Evolutionary conservation across 2,329 filamentous ascomycete species (phyloP).

Genomic region (Drechslerella stenobrocha): DNA sequence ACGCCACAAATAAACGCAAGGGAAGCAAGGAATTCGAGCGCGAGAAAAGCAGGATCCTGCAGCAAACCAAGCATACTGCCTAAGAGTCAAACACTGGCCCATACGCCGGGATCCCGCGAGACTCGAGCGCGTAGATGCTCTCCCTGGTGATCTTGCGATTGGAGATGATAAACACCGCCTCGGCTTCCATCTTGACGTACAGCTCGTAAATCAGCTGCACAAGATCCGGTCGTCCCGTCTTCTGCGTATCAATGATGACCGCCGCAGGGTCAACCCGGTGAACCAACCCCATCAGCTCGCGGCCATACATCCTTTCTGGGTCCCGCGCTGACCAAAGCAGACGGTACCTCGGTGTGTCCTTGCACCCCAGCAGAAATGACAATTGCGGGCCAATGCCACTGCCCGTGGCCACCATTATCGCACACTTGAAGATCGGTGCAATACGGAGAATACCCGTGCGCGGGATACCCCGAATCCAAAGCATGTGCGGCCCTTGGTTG

Average conservation of each 20-base stretch:
- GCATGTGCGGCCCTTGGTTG: conserved; percentile 62
- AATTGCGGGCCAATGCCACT: conserved; percentile 56
- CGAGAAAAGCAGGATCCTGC: no score
- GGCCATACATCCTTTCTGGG: conserved; percentile 54
- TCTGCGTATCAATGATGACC: conserved; percentile 55
- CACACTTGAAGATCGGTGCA: conserved; percentile 54
- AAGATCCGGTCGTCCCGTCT: conserved; percentile 54
- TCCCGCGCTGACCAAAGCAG: conserved; percentile 56
- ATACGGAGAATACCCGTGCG: conserved; percentile 56
- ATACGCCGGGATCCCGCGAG: conserved; percentile 55
- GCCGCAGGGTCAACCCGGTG: conserved; percentile 54
- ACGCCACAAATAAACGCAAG: neutral
- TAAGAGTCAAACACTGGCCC: conserved; percentile 55
- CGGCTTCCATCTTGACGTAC: conserved; percentile 54
- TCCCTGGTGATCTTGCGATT: conserved; percentile 55
- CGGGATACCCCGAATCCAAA: conserved; percentile 71
- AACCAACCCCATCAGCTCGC: conserved; percentile 54
- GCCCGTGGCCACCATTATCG: conserved; percentile 56
- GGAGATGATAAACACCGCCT: conserved; percentile 56
- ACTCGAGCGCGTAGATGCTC: conserved; percentile 56
- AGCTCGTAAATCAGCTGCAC: conserved; percentile 54
- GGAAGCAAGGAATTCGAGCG: no score
- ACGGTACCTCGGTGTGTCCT: conserved; percentile 49
- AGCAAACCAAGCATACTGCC: neutral
- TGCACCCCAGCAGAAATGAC: conserved; percentile 52